Evolutionary conservation across 441 rosid species (phyloP), one percentile per base, ranked within the genome.

Genomic region (Syzygium syzygioides): DNA sequence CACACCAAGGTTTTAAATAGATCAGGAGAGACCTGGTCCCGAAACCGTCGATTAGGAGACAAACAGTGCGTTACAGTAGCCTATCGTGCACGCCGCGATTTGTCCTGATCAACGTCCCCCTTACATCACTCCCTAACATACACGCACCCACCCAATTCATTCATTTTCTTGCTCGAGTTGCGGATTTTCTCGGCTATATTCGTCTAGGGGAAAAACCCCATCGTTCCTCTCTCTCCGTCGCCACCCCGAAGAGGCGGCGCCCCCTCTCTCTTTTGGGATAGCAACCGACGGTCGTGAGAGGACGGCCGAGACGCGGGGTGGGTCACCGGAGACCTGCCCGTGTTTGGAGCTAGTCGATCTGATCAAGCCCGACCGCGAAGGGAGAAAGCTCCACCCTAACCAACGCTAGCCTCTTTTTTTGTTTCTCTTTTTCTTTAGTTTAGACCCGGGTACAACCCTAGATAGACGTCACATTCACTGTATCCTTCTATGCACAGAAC

Each of bases 1-100:
- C 4, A 37, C 83, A 76, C 59, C 41, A 6, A 26, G 66, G 14
- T 84, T 14, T 13, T 14, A 13, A 41, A 76, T 53, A 12, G 48
- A 71, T 45, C 19, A 60, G 79, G 50, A 28, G 48, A 86, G 91
- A 88, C 88, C 32, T 2, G 50, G 93, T 90, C 92, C 80, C 64
- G 64, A 60, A 86, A 52, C 55, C 26, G 48, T 32, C 62, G 2
- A 25, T 59, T 26, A 4, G n/a, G n/a, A 41, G 64, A 89, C 88
- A 86, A 41, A 55, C 26, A 71, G n/a, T n/a, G n/a, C n/a, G n/a
- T n/a, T n/a, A n/a, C n/a, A n/a, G 45, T 56, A 60, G 54, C 87
- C 64, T 86, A 79, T 89, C 91, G 89, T 87, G 90, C 89, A 90
- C 90, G 92, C 91, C 64, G 93, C 90, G 55, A 76, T 55, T 55